Evolutionary conservation across 2,329 filamentous ascomycete species (phyloP).

Genomic region (Hypoxylon sp.): DNA sequence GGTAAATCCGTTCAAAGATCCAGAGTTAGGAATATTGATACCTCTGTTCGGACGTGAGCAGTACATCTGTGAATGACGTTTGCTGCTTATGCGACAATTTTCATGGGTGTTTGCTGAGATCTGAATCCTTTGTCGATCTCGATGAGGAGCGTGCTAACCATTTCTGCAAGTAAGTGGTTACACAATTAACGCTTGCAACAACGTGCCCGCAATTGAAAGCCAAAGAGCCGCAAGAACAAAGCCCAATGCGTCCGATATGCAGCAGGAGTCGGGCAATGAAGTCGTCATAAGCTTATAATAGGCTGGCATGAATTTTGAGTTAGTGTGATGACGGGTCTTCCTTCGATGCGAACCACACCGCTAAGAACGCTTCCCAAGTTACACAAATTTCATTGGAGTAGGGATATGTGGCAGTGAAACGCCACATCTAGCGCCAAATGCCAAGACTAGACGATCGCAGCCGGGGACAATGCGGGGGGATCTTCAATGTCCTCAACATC

Average conservation of each 20-base stretch:
- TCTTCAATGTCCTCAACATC: background rate
- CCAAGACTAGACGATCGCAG: slow-evolving; percentile 3
- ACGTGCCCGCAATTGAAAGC: background rate
- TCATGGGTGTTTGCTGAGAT: background rate
- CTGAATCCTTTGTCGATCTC: slow-evolving; percentile 7
- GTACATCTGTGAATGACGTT: background rate
- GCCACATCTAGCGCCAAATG: background rate
- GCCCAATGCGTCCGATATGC: background rate
- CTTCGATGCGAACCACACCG: background rate
- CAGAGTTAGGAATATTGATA: background rate
- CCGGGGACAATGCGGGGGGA: background rate
- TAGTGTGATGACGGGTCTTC: background rate
- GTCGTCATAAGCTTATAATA: slow-evolving; percentile 4
- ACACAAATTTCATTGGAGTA: background rate
- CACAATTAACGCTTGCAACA: slow-evolving; percentile 8
- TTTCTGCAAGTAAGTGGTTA: slow-evolving; percentile 11
- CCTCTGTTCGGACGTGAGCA: background rate
- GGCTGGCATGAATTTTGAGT: background rate
- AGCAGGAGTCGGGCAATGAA: background rate
- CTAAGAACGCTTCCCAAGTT: background rate
- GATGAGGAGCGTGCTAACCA: slow-evolving; percentile 2
- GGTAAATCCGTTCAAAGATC: background rate
- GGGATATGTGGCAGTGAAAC: slow-evolving; percentile 1
- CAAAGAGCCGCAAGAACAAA: slow-evolving; percentile 15
- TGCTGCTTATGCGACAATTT: slow-evolving; percentile 2